Evolutionary conservation across 2,329 filamentous ascomycete species (phyloP).

Genomic region (Hypomyces perniciosus): DNA sequence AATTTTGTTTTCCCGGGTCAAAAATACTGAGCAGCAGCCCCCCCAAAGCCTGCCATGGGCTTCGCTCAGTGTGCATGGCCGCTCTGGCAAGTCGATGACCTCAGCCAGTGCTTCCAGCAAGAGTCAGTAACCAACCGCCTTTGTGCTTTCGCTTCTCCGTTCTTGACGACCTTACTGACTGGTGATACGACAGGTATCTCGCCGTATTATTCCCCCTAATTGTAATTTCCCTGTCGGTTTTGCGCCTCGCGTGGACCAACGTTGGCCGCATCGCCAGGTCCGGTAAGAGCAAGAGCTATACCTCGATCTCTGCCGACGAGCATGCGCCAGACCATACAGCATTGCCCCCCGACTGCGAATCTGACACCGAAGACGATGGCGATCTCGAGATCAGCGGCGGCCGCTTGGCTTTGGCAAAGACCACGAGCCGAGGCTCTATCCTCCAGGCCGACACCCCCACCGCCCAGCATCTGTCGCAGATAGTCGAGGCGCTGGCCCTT

Average conservation of each 20-base stretch:
- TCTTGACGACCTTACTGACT: neutral
- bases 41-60: constrained; percentile 19
- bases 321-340: constrained; percentile 44
- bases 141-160: neutral
- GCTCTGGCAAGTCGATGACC: constrained; percentile 59
- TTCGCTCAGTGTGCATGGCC: constrained; percentile 52
- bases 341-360: constrained; percentile 42
- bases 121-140: constrained; percentile 49
- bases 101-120: constrained; percentile 56
- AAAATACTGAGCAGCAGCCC: neutral
- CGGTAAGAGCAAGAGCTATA: constrained; percentile 50
- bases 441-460: constrained; percentile 71
- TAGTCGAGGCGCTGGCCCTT: constrained; percentile 71
- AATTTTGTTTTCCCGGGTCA: neutral
- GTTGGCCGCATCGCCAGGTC: constrained; percentile 47
- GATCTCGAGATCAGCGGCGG: constrained; percentile 52
- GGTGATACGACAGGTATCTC: constrained; percentile 27
- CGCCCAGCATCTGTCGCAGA: constrained; percentile 63
- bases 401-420: constrained; percentile 52
- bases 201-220: constrained; percentile 73
- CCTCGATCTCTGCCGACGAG: constrained; percentile 42
- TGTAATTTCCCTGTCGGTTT: constrained; percentile 62
- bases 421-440: constrained; percentile 55
- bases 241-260: constrained; percentile 56
- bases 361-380: constrained; percentile 49